Conservation (phyloP, 2,329 filamentous ascomycete genomes). For the Endothia cerciana region DNA sequence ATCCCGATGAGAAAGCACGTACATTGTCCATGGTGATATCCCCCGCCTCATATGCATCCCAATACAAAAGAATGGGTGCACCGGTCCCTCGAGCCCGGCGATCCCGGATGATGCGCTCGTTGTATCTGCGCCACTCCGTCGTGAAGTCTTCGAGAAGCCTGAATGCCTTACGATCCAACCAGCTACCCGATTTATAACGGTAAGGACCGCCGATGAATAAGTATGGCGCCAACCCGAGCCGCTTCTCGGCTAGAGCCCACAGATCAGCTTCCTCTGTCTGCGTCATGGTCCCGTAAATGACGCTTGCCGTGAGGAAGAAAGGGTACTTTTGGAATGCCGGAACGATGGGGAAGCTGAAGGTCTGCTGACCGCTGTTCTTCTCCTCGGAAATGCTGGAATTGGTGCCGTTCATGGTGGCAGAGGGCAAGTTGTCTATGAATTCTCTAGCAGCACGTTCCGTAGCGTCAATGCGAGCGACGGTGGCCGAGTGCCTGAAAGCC, state of each 20-base stretch:
- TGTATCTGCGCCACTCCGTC: constrained; percentile 2
- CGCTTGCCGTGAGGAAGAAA: constrained; percentile 3
- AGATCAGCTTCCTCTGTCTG: neutral
- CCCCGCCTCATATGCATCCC: neutral
- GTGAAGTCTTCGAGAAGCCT: neutral
- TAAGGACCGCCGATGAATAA: constrained; percentile 8
- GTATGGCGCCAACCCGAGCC: neutral
- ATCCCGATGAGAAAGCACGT: neutral
- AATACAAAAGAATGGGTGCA: neutral
- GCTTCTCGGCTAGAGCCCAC: constrained; percentile 5
- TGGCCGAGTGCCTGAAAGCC: neutral
- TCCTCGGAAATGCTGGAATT: too few relatives aligned
- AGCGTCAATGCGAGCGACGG: neutral
- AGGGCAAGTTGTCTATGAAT: neutral
- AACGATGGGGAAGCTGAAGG: neutral
- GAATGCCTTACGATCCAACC: neutral
- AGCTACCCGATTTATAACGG: neutral
- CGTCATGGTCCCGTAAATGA: constrained; percentile 15
- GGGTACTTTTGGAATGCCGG: constrained; percentile 4
- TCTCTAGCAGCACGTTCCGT: neutral
- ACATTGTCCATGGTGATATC: constrained; percentile 4
- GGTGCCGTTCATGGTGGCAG: neutral
- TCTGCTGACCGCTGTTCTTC: neutral
- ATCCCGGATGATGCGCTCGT: neutral
- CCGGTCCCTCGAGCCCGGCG: neutral